Conservation (phyloP, 305 asterid genomes). For the Fraxinus dipetala region DNA sequence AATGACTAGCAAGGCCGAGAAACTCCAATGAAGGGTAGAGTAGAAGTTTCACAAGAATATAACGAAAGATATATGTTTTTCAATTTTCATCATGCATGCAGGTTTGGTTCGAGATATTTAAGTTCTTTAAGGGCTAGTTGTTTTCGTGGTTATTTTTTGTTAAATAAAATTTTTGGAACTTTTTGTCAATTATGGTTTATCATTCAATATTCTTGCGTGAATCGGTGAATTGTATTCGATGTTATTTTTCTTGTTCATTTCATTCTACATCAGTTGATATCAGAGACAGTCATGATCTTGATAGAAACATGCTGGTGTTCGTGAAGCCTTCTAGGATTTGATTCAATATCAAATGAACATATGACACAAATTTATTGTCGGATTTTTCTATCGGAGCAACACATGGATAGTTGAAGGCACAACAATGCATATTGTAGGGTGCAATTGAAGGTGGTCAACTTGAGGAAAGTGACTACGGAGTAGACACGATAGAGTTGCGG, state of each 20-base stretch:
- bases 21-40: background rate
- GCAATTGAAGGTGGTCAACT: background rate
- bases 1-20: background rate
- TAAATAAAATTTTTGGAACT: background rate
- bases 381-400: background rate
- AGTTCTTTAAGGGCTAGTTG: background rate
- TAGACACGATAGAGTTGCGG: background rate
- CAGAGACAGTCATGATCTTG: background rate
- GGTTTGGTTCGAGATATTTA: background rate
- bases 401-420: background rate
- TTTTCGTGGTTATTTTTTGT: background rate
- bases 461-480: background rate
- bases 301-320: background rate
- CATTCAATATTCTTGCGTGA: background rate
- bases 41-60: too few relatives aligned
- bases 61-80: background rate
- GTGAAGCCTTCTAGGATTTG: background rate
- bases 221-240: background rate
- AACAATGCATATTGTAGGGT: background rate
- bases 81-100: background rate
- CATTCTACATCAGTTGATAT: background rate
- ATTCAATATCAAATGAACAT: background rate
- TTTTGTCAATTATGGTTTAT: background rate
- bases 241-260: background rate
- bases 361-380: background rate